A percentile compares a stretch with the other conserved stretches of the same genome.
Conservation (phyloP, 2,329 filamentous ascomycete genomes). For the Penicillium sp. region DNA sequence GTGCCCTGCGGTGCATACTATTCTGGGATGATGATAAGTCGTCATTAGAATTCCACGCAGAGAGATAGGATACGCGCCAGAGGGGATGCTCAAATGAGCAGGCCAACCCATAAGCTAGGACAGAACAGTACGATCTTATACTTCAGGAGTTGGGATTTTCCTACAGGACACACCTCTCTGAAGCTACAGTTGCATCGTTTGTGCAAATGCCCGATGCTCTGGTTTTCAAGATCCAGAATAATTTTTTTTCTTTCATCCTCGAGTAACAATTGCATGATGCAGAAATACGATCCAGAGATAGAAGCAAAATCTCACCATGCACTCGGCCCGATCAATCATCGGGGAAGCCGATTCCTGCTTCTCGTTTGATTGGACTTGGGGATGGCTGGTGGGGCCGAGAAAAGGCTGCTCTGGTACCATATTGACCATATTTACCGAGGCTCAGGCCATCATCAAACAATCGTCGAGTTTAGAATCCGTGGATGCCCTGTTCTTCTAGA, state of each 20-base stretch:
- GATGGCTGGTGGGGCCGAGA: neutral
- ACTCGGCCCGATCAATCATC: neutral
- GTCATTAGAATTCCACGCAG: neutral
- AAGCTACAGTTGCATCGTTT: no score
- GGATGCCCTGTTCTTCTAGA: neutral
- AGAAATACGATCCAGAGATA: neutral
- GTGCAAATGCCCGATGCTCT: no score
- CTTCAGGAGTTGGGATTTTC: no score
- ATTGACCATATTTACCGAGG: slow-evolving; percentile 5
- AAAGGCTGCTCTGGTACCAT: neutral
- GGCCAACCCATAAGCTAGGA: neutral
- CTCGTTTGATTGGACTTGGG: neutral
- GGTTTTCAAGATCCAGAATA: no score
- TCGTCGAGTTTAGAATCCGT: neutral
- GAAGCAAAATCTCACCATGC: neutral
- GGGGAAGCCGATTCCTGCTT: neutral
- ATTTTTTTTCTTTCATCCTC: no score
- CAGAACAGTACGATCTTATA: no score
- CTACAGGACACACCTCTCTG: no score
- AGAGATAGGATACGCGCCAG: neutral
- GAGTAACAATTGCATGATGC: neutral
- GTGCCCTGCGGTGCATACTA: no score
- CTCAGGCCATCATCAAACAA: neutral
- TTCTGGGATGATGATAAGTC: neutral
- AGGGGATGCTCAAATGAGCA: neutral